Conservation (phyloP, 805 yeast genomes). For the Hemisphaericaspora nanyangensis region DNA sequence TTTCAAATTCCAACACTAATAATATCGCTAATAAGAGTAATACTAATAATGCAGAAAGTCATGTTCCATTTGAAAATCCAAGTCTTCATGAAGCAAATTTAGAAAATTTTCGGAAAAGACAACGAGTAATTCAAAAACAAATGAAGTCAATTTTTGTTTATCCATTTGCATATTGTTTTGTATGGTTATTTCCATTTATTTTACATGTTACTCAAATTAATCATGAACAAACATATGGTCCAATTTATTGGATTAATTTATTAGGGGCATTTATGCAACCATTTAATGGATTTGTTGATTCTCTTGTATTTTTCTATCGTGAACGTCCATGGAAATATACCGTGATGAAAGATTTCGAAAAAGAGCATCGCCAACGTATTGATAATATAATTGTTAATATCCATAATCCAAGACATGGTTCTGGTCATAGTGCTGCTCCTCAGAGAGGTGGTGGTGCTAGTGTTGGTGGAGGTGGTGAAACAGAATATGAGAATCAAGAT, state of each 20-base stretch:
- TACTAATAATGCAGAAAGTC: conserved; percentile 14
- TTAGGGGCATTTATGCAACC: conserved; percentile 79
- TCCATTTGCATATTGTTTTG: conserved; percentile 73
- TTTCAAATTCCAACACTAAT: neutral
- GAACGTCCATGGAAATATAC: conserved; percentile 75
- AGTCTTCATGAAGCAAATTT: conserved; percentile 59
- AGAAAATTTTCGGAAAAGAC: conserved; percentile 57
- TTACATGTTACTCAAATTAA: conserved; percentile 56
- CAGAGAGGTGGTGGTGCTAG: neutral
- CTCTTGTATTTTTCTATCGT: conserved; percentile 68
- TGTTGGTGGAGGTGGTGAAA: neutral
- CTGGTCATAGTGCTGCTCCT: neutral
- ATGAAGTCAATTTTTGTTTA: conserved; percentile 77
- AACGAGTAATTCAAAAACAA: conserved; percentile 68
- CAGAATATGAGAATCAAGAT: conserved; percentile 10
- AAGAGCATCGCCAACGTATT: conserved; percentile 27
- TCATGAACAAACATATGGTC: conserved; percentile 44
- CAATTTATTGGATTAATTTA: conserved; percentile 60
- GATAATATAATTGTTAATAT: conserved; percentile 13
- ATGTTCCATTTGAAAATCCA: conserved; percentile 21
- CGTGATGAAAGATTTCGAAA: conserved; percentile 34
- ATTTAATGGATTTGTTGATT: conserved; percentile 73
- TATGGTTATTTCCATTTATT: conserved; percentile 81
- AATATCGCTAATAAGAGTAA: neutral
- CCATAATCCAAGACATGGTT: neutral